A percentile compares a stretch with the other conserved stretches of the same genome.
These are phyloP conservation scores for Conidiobolus incongruus DNA, from an alignment of 371 early-diverging fungal species.

Conservation along the genomic window DNA sequence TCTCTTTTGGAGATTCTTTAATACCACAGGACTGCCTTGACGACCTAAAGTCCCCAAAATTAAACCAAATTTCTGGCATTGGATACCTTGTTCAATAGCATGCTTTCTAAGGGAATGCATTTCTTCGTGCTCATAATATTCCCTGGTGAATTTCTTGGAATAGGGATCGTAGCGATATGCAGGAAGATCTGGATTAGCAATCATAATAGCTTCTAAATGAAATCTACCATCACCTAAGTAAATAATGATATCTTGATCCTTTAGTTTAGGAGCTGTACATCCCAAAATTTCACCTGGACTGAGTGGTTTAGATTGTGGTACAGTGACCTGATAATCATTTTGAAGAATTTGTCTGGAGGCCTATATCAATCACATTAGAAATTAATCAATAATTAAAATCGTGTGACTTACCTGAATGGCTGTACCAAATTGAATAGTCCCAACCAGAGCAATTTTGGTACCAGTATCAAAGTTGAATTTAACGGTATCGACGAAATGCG, in stretches of 20 bases:
- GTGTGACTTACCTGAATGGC: constrained; percentile 41
- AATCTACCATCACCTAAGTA: constrained; percentile 97
- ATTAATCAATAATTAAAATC: background rate
- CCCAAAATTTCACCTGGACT: constrained; percentile 98
- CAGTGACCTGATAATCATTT: constrained; percentile 30
- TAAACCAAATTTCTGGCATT: constrained; percentile 64
- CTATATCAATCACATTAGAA: constrained; percentile 7
- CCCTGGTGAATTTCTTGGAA: constrained; percentile 72
- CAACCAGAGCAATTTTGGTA: constrained; percentile 61
- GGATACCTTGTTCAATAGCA: constrained; percentile 48
- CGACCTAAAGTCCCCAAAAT: constrained; percentile 96
- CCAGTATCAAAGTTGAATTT: constrained; percentile 53
- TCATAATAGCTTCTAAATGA: constrained; percentile 99
- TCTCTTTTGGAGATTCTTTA: constrained; percentile 51
- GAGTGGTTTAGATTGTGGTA: constrained; percentile 91
- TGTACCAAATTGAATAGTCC: constrained; percentile 94
- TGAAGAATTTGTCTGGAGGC: constrained; percentile 33
- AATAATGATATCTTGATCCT: constrained; percentile 41
- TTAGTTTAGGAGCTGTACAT: constrained; percentile 89
- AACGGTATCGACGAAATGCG: constrained; percentile 83
- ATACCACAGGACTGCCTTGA: constrained; percentile 88
- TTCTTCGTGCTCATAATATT: constrained; percentile 79
- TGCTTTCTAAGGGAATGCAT: constrained; percentile 71
- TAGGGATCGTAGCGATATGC: constrained; percentile 98
- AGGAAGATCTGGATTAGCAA: constrained; percentile 79